Evolutionary conservation across 1,284 basidiomycete species (phyloP).

Genomic region (Malassezia caprae): DNA sequence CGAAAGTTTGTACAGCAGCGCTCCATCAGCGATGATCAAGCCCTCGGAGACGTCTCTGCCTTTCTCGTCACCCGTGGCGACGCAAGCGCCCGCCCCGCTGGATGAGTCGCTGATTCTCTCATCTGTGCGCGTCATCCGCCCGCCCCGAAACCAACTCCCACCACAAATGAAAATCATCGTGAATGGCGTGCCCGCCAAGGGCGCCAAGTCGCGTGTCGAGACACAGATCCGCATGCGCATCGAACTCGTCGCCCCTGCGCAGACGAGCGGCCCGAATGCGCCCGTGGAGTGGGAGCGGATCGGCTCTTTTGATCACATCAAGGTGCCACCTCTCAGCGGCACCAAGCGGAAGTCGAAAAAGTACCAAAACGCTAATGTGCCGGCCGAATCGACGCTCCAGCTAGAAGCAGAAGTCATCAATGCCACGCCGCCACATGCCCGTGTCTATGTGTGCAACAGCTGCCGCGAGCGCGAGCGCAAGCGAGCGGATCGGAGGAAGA

Average conservation of each 20-base stretch:
- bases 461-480: slow-evolving; percentile 59
- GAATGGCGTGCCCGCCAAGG: slow-evolving; percentile 68
- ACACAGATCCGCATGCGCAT: slow-evolving; percentile 55
- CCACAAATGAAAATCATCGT: slow-evolving; percentile 53
- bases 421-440: slow-evolving; percentile 65
- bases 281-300: slow-evolving; percentile 36
- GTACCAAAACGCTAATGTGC: slow-evolving; percentile 52
- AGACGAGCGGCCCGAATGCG: slow-evolving; percentile 17
- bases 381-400: slow-evolving; percentile 43
- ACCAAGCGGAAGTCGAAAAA: slow-evolving; percentile 59
- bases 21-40: not conserved
- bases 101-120: slow-evolving; percentile 36
- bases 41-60: not conserved
- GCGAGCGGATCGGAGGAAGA: slow-evolving; percentile 41
- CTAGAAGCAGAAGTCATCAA: slow-evolving; percentile 43
- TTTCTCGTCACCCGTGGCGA: not conserved
- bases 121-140: slow-evolving; percentile 29
- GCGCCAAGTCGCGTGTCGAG: slow-evolving; percentile 87
- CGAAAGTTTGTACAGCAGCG: not conserved
- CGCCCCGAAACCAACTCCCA: slow-evolving; percentile 25
- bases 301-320: slow-evolving; percentile 44
- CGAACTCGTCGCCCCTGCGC: slow-evolving; percentile 50
- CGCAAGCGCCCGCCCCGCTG: not conserved
- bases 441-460: slow-evolving; percentile 59
- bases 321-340: slow-evolving; percentile 44